phyloP scores from a whole-genome alignment of 352 stramenopile species.

The Phytophthora tentaculata region DNA sequence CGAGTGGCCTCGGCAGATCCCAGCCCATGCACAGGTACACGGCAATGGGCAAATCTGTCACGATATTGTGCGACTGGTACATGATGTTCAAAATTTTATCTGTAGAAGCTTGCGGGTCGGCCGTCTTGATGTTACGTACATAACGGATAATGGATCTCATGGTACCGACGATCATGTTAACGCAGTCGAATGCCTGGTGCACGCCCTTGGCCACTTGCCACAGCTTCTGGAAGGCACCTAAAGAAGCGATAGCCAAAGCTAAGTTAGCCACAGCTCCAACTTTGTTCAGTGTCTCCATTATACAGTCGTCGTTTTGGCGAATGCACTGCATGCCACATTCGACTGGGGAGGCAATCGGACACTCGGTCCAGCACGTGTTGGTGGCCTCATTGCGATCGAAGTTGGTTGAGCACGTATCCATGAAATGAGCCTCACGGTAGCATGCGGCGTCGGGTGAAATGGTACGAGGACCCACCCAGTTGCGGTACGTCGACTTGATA shows the following conservation, averaged over 20 bases:
- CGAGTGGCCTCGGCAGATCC: conserved; percentile 24
- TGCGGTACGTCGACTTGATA: conserved; percentile 31
- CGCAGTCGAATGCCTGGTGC: conserved; percentile 45
- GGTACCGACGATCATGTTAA: conserved; percentile 47
- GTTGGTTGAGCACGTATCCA: conserved; percentile 41
- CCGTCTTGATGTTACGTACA: conserved; percentile 34
- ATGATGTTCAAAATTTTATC: conserved; percentile 58
- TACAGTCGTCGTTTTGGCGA: conserved; percentile 62
- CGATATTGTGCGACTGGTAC: conserved; percentile 63
- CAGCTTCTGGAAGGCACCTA: conserved; percentile 41
- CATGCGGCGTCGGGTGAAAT: conserved; percentile 30
- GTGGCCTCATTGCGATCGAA: conserved; percentile 47
- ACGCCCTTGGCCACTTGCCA: conserved; percentile 40
- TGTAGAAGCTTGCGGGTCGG: conserved; percentile 46
- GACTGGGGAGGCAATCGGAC: conserved; percentile 62
- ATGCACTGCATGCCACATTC: conserved; percentile 65
- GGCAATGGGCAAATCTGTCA: conserved; percentile 60
- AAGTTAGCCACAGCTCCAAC: conserved; percentile 35
- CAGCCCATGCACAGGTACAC: conserved; percentile 53
- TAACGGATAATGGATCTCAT: conserved; percentile 41
- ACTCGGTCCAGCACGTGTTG: conserved; percentile 58
- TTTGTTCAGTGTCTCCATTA: conserved; percentile 42
- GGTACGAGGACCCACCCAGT: conserved; percentile 42
- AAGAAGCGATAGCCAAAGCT: conserved; percentile 36
- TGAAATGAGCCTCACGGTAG: conserved; percentile 24